phyloP scores from a whole-genome alignment of 139 green algal species.

The Haematococcus lacustris region DNA sequence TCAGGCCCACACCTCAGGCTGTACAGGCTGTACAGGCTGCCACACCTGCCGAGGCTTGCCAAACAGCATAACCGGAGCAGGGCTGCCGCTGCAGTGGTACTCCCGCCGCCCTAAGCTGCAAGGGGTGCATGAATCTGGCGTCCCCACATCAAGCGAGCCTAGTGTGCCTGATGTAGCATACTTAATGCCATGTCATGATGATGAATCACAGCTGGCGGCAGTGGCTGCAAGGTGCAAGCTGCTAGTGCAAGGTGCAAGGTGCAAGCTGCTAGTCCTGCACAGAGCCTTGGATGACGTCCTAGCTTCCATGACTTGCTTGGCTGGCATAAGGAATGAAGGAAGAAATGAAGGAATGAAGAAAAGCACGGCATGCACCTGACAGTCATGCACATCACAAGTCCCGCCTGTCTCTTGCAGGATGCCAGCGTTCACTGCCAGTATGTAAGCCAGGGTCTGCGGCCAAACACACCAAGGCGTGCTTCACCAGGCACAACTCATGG shows the following conservation, averaged over 20 bases:
- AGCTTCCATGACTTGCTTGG: too few species aligned
- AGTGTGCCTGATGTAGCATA: not conserved
- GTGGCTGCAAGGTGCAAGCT: not conserved
- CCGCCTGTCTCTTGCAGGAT: constrained; percentile 20
- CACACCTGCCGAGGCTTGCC: too few species aligned
- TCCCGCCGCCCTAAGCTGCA: too few species aligned
- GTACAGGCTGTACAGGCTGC: too few species aligned
- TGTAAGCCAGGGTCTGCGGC: constrained; percentile 60
- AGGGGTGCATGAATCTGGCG: too few species aligned
- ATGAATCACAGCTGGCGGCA: not conserved
- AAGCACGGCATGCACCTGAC: constrained; percentile 18
- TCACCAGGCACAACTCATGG: too few species aligned
- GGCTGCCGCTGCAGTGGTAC: too few species aligned
- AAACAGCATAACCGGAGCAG: too few species aligned
- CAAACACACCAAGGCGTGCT: not conserved
- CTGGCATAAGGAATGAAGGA: too few species aligned
- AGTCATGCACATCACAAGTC: constrained; percentile 34
- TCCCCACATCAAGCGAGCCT: too few species aligned
- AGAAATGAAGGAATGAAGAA: not conserved
- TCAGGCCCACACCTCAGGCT: too few species aligned
- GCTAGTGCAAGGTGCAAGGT: not conserved
- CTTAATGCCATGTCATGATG: not conserved
- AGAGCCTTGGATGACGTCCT: not conserved
- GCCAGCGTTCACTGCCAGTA: constrained; percentile 42
- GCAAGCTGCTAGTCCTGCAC: not conserved